phyloP scores from a whole-genome alignment of 2,329 filamentous ascomycete species.

The Penicillium sp. region DNA sequence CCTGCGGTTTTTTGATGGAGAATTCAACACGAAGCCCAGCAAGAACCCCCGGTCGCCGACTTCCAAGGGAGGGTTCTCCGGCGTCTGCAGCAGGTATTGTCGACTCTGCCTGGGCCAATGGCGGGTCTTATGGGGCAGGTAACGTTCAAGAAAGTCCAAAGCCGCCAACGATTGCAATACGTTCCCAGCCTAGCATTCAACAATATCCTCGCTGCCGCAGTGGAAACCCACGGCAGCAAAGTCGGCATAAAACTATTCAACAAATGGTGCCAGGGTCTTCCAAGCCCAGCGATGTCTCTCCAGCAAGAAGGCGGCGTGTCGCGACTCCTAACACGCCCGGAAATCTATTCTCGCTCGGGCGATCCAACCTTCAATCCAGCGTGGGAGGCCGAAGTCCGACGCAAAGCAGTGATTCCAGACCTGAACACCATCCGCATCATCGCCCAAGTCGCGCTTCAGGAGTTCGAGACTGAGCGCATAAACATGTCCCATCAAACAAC shows the following conservation, averaged over 20 bases:
- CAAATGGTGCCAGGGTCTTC: conserved; percentile 42
- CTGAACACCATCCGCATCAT: conserved; percentile 37
- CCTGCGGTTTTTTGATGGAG: conserved; percentile 31
- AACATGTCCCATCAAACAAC: background rate
- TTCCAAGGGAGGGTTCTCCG: conserved; percentile 30
- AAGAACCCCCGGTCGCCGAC: conserved; percentile 12
- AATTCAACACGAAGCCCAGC: conserved; percentile 26
- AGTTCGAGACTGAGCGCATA: conserved; percentile 18
- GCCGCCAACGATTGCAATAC: conserved; percentile 21
- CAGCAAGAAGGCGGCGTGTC: conserved; percentile 27
- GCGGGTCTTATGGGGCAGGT: conserved; percentile 23
- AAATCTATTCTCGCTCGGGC: conserved; percentile 20
- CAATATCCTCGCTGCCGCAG: conserved; percentile 50
- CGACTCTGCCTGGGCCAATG: conserved; percentile 30
- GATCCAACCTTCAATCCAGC: conserved; percentile 25
- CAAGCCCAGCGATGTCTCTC: conserved; percentile 17
- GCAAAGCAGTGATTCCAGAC: conserved; percentile 31
- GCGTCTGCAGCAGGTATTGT: conserved; percentile 30
- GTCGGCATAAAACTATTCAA: conserved; percentile 48
- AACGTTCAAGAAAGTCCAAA: conserved; percentile 11
- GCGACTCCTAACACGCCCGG: conserved; percentile 22
- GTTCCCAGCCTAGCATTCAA: conserved; percentile 47
- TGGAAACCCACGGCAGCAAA: conserved; percentile 45
- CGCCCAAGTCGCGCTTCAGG: conserved; percentile 30
- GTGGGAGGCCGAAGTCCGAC: conserved; percentile 23